Percentiles rank a stretch among this genome's conserved stretches.
Conservation (phyloP, 345 rosid genomes). For the Camelina sativa region DNA sequence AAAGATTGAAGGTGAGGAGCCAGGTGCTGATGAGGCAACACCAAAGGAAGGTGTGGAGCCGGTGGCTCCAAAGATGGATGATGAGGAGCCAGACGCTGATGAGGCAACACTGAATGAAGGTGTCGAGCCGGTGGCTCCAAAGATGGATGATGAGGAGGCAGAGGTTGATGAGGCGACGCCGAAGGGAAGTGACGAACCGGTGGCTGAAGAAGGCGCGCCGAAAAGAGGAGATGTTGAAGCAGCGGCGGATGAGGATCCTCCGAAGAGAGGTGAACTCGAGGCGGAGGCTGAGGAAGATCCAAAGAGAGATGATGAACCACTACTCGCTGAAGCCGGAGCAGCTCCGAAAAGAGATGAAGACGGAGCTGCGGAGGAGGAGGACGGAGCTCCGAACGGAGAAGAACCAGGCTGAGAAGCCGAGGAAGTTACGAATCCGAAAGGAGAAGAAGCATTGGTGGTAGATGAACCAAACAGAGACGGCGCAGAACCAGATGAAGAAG, state of each 20-base stretch:
- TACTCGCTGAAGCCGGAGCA: constrained; percentile 27
- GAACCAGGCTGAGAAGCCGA: constrained; percentile 35
- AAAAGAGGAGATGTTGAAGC: constrained; percentile 41
- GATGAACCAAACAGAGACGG: constrained; percentile 36
- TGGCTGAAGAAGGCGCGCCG: constrained; percentile 38
- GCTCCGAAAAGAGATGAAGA: constrained; percentile 42
- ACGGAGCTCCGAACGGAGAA: constrained; percentile 34
- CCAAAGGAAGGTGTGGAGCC: constrained; percentile 38
- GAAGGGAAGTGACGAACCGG: constrained; percentile 33
- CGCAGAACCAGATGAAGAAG: constrained; percentile 41
- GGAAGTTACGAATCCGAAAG: constrained; percentile 40
- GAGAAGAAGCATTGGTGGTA: constrained; percentile 34
- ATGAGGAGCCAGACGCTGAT: constrained; percentile 21
- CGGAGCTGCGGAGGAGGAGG: constrained; percentile 35
- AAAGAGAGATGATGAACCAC: constrained; percentile 37
- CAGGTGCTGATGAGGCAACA: constrained; percentile 20
- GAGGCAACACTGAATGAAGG: constrained; percentile 39
- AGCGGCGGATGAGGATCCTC: constrained; percentile 39
- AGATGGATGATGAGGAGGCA: constrained; percentile 14
- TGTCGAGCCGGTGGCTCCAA: constrained; percentile 31
- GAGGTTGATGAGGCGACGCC: constrained; percentile 35
- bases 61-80: constrained; percentile 24
- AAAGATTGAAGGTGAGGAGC: constrained; percentile 27
- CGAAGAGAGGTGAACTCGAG: constrained; percentile 45
- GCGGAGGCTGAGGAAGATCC: constrained; percentile 40